Base-by-base conservation (phyloP, 1,139 yeast species). In the Yamadazyma atmosphaerica region DNA sequence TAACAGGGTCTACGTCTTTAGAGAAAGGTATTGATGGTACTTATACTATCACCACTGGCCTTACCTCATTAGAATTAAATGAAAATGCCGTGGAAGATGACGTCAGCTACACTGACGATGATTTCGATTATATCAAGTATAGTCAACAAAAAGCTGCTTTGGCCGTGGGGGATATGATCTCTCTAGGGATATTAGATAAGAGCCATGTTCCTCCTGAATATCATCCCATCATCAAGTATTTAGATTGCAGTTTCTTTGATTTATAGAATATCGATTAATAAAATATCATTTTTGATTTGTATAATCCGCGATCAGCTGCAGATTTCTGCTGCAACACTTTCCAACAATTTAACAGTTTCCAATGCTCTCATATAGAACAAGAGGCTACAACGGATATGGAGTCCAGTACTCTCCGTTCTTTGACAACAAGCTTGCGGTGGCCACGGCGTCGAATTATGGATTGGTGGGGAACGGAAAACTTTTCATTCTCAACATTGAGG, bases 381-480 rank as follows among this genome's bases (percentile, higher is more conserved):
- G 72, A 19, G 96, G 96, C 2, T 88, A 79, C 63, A 86, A 89
- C 55, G 97, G 97, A 12, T 88, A 87, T 58, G 84, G 85, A 0
- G 84, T 89, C 12, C 86, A 84, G 54, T 92, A 90, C 65, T 89
- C 97, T 1, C 98, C 98, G 4, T 92, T 81, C 56, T 86, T 79
- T 51, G 98, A 92, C 62, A 86, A 86, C 63, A 86, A 86, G 54
- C 58, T 92, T 11, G 97, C 96, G 0, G 94, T 88, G 25, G 94
- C 96, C 1, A 73, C 95, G 0, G 84, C 96, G 0, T 88, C 98
- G 25, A 92, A 92, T 62, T 92, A 83, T 61, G 98, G 98, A 2
- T 69, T 92, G 8, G 96, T 88, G 3, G 98, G 98, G 3, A 92
- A 92, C 58, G 98, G 98, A 3, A 74, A 87, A 46, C 67, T 92